A percentile compares a stretch with the other conserved stretches of the same genome.
These are phyloP conservation scores for Linum lewisii DNA, from an alignment of 345 rosid species.

Conservation along the genomic window DNA sequence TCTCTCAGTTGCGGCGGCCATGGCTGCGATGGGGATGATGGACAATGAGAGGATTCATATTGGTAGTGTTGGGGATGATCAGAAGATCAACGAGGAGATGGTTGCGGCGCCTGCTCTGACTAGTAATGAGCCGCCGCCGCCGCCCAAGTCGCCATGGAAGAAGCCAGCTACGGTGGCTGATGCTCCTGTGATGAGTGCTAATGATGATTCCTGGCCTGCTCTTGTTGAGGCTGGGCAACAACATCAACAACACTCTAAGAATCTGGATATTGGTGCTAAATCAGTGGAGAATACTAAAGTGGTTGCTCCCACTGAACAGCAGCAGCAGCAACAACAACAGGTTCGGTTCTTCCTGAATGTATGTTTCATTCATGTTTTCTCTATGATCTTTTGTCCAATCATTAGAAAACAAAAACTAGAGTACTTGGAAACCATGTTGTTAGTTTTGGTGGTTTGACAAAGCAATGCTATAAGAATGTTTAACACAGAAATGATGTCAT, in stretches of 20 bases:
- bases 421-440: neutral
- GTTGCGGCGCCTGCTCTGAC: constrained; percentile 6
- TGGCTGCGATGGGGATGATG: constrained; percentile 33
- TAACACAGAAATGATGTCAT: neutral
- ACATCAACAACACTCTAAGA: constrained; percentile 37
- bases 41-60: constrained; percentile 33
- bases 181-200: constrained; percentile 57
- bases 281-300: constrained; percentile 15
- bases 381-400: no score
- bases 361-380: neutral
- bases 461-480: no score
- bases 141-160: constrained; percentile 75
- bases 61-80: constrained; percentile 33
- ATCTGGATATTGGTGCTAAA: constrained; percentile 3
- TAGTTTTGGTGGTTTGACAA: neutral
- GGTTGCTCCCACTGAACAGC: constrained; percentile 20
- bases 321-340: neutral
- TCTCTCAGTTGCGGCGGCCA: neutral
- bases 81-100: constrained; percentile 19
- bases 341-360: no score
- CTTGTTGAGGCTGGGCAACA: constrained; percentile 47
- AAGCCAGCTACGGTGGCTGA: constrained; percentile 38
- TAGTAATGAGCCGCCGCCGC: neutral
- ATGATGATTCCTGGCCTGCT: constrained; percentile 70
- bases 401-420: neutral